Percentiles rank a stretch among this genome's conserved stretches.
phyloP scores from a whole-genome alignment of 192 early-diverging fungal genomes.

The Linnemannia exigua region DNA sequence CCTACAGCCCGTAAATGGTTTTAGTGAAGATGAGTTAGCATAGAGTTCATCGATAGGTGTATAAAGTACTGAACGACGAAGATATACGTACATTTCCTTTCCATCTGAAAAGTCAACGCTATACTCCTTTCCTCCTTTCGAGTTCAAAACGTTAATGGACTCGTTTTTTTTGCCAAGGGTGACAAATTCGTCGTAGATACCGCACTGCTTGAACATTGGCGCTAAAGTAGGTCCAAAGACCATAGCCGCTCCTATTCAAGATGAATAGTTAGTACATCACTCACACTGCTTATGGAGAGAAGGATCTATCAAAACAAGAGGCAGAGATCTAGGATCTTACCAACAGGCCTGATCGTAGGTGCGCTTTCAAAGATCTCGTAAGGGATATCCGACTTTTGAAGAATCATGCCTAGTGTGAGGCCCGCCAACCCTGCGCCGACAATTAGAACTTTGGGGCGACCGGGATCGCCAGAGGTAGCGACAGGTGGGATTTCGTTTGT shows the following conservation, averaged over 20 bases:
- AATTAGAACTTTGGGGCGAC: slow-evolving; percentile 19
- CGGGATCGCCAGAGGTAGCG: slow-evolving; percentile 17
- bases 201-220: slow-evolving; percentile 23
- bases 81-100: slow-evolving; percentile 26
- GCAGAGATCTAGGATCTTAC: slow-evolving; percentile 6
- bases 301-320: slow-evolving; percentile 7
- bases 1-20: slow-evolving; percentile 16
- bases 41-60: background rate
- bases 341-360: slow-evolving; percentile 18
- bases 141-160: slow-evolving; percentile 26
- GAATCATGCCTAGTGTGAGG: slow-evolving; percentile 24
- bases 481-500: slow-evolving; percentile 6
- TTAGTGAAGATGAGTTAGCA: slow-evolving; percentile 12
- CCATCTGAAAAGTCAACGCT: slow-evolving; percentile 17
- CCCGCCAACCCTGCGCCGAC: slow-evolving; percentile 19
- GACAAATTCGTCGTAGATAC: slow-evolving; percentile 29
- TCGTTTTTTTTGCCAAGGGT: slow-evolving; percentile 23
- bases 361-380: slow-evolving; percentile 25
- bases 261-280: slow-evolving; percentile 8
- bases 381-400: slow-evolving; percentile 24
- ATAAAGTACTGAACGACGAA: background rate
- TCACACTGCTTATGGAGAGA: background rate
- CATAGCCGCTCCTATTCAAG: slow-evolving; percentile 29
- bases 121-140: slow-evolving; percentile 25
- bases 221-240: slow-evolving; percentile 26